Evolutionary conservation across 169 alveolate genomes (phyloP).

Genomic region (Cryptosporidium ryanae): DNA sequence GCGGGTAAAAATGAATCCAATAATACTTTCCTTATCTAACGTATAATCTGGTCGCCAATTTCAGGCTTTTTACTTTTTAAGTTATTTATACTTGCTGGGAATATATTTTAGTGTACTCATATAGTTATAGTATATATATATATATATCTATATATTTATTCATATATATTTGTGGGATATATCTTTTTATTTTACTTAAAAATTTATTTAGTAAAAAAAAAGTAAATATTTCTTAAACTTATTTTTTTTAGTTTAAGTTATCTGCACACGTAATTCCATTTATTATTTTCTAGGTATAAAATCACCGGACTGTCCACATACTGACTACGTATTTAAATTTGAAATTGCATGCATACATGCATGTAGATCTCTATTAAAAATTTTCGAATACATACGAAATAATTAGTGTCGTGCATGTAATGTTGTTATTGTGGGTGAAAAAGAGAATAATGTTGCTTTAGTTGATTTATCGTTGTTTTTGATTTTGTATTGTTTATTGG

Average conservation of each 20-base stretch:
- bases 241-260: no score
- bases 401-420: no score
- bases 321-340: slow-evolving; percentile 19
- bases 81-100: neutral
- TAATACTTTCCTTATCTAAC: slow-evolving; percentile 62
- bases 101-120: no score
- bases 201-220: neutral
- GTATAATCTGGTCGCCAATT: slow-evolving; percentile 28
- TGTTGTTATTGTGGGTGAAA: no score
- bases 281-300: slow-evolving; percentile 12
- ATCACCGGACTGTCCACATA: slow-evolving; percentile 70
- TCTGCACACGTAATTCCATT: neutral
- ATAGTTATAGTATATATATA: no score
- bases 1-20: slow-evolving; percentile 67
- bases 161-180: neutral
- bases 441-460: no score
- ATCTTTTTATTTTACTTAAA: slow-evolving; percentile 12
- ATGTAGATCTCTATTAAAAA: slow-evolving; percentile 28
- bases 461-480: no score
- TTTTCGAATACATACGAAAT: neutral
- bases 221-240: no score
- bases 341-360: slow-evolving; percentile 43
- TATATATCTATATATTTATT: no score
- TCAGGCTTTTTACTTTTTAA: neutral
- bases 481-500: no score